Conservation (phyloP, 2,329 filamentous ascomycete species). For the Penicillium carneum region DNA sequence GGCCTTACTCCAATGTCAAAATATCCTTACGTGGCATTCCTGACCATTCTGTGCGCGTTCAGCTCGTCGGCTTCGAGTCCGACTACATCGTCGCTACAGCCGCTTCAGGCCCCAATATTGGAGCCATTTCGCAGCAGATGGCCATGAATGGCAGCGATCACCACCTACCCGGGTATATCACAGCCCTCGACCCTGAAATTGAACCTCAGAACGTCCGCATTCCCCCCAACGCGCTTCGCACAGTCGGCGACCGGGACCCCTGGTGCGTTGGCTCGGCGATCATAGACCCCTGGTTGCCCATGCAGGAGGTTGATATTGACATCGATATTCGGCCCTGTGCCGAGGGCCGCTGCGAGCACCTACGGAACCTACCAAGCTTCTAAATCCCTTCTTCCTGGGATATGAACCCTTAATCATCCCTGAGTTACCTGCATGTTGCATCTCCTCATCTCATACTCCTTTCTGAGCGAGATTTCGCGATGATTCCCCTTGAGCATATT, state of each 20-base stretch:
- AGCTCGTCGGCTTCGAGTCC: constrained; percentile 65
- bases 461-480: neutral
- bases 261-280: constrained; percentile 25
- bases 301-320: constrained; percentile 57
- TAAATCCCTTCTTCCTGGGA: neutral
- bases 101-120: constrained; percentile 26
- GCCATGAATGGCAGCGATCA: constrained; percentile 15
- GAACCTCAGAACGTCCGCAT: constrained; percentile 20
- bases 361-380: neutral
- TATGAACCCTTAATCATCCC: neutral
- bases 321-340: constrained; percentile 55
- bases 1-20: constrained; percentile 54
- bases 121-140: constrained; percentile 13
- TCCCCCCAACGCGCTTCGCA: constrained; percentile 20
- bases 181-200: neutral
- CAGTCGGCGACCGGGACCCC: constrained; percentile 31
- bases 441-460: neutral
- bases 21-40: constrained; percentile 58
- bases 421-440: constrained; percentile 3
- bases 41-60: constrained; percentile 62
- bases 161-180: constrained; percentile 17
- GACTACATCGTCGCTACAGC: constrained; percentile 67
- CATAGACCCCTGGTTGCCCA: constrained; percentile 48
- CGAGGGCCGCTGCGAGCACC: constrained; percentile 45
- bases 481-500: constrained; percentile 1